These are phyloP conservation scores for Anacardium occidentale DNA, from an alignment of 345 rosid genomes.

Conservation along the genomic window DNA sequence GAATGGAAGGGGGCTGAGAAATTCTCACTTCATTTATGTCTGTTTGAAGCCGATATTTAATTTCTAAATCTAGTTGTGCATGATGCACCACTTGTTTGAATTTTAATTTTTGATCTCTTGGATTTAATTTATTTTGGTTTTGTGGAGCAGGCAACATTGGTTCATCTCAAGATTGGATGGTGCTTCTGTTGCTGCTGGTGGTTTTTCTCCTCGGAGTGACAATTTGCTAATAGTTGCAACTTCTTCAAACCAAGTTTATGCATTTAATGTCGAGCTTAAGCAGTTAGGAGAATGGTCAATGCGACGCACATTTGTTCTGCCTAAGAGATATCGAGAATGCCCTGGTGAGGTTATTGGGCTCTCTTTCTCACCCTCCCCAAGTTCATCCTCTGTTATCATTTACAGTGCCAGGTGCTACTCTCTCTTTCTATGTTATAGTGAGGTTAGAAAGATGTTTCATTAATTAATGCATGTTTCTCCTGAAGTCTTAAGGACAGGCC, in stretches of 20 bases:
- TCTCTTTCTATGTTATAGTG: not conserved
- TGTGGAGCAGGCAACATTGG: constrained; percentile 85
- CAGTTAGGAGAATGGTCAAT: constrained; percentile 90
- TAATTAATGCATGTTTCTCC: not conserved
- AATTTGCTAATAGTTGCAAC: constrained; percentile 75
- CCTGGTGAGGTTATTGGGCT: constrained; percentile 96
- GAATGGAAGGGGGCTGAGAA: not conserved
- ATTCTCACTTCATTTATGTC: not conserved
- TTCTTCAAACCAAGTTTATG: constrained; percentile 80
- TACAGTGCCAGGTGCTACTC: constrained; percentile 79
- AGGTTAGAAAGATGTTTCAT: not conserved
- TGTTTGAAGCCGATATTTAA: not conserved
- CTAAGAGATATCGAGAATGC: constrained; percentile 84
- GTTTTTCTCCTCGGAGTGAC: constrained; percentile 71
- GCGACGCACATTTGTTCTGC: constrained; percentile 55
- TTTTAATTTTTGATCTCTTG: constrained; percentile 11
- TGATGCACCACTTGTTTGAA: not conserved
- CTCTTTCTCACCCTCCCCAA: constrained; percentile 61
- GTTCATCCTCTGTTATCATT: constrained; percentile 57
- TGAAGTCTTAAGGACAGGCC: not conserved
- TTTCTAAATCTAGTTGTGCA: not conserved
- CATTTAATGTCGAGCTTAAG: constrained; percentile 84
- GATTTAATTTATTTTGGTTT: constrained; percentile 1
- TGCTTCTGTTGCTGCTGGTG: constrained; percentile 89
- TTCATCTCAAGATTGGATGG: constrained; percentile 86